These are phyloP conservation scores for Neoascochyta sp. DNA, from an alignment of 2,329 filamentous ascomycete species.

Conservation along the genomic window DNA sequence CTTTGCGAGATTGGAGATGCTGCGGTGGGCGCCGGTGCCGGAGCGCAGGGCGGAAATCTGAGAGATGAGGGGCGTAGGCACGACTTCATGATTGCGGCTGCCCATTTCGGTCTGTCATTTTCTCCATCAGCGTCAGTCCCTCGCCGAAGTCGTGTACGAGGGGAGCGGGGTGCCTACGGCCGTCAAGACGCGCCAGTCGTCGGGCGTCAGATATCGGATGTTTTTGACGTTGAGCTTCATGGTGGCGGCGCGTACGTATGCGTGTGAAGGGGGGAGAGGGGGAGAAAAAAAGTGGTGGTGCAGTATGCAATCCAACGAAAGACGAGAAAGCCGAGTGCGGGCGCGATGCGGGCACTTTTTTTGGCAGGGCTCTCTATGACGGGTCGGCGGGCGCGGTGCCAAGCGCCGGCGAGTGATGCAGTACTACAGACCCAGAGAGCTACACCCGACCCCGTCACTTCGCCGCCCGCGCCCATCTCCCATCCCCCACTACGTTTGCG, in stretches of 20 bases:
- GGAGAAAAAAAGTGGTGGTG: constrained; percentile 7
- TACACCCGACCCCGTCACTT: too few relatives aligned
- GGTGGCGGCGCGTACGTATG: constrained; percentile 12
- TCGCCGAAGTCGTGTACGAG: too few relatives aligned
- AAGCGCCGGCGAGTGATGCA: too few relatives aligned
- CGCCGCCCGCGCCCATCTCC: too few relatives aligned
- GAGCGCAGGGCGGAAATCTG: constrained; percentile 73
- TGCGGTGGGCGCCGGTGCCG: constrained; percentile 73
- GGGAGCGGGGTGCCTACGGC: constrained; percentile 57
- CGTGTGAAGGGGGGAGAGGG: constrained; percentile 2
- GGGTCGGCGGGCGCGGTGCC: too few relatives aligned
- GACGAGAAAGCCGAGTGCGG: constrained; percentile 8
- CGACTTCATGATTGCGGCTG: constrained; percentile 94
- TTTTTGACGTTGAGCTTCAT: constrained; percentile 97
- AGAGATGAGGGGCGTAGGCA: constrained; percentile 84
- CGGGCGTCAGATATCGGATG: constrained; percentile 83
- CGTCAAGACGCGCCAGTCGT: constrained; percentile 93
- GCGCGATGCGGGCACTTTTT: constrained; percentile 14
- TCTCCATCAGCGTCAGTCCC: constrained; percentile 38
- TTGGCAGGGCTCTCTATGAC: constrained; percentile 30
- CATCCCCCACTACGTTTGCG: too few relatives aligned
- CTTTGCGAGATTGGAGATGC: constrained; percentile 89
- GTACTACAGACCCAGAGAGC: too few relatives aligned
- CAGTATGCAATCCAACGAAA: too few relatives aligned
- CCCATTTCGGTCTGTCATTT: constrained; percentile 75